Conservation (phyloP, 106 monocot species). For the Dendrobium catenatum region DNA sequence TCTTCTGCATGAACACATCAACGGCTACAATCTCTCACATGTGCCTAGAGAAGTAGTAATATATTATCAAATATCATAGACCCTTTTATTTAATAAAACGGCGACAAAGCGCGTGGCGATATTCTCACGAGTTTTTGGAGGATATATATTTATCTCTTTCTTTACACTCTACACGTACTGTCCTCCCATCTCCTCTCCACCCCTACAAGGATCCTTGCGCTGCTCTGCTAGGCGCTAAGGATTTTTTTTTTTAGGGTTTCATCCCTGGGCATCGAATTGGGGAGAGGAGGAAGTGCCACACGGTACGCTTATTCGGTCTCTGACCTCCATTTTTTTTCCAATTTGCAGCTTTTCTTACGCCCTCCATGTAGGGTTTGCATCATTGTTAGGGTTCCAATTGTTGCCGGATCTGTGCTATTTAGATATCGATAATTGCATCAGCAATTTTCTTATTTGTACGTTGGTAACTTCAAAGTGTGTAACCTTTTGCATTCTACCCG, state of each 20-base stretch:
- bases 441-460: neutral
- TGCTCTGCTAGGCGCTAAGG: neutral
- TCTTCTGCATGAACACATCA: neutral
- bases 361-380: neutral
- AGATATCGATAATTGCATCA: neutral
- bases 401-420: neutral
- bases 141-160: neutral
- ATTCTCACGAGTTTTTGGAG: neutral
- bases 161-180: neutral
- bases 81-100: neutral
- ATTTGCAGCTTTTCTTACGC: neutral
- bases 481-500: neutral
- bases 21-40: neutral
- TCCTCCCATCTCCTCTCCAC: neutral
- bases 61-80: neutral
- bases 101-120: neutral
- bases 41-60: neutral
- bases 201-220: too few relatives aligned
- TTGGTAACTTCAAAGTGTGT: neutral
- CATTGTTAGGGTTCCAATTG: neutral
- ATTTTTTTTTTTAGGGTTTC: neutral
- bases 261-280: neutral
- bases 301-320: conserved; percentile 1
- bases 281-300: neutral
- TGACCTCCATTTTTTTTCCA: neutral